These are phyloP conservation scores for Rhizoclosmatium globosum DNA, from an alignment of 192 early-diverging fungal species.

Conservation along the genomic window DNA sequence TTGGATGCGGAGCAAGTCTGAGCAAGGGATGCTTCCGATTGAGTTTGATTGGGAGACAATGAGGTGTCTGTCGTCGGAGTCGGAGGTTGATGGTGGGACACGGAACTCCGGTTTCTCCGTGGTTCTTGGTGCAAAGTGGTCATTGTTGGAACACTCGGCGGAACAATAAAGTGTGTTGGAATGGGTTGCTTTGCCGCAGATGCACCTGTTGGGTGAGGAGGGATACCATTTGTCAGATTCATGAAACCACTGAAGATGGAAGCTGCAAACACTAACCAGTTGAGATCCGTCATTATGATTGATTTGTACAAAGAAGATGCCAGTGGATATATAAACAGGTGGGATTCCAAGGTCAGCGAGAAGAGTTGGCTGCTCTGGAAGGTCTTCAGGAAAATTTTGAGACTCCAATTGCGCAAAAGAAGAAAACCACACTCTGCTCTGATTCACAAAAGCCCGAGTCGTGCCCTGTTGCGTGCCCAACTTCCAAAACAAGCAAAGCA, in stretches of 20 bases:
- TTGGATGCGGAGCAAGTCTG: neutral
- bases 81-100: neutral
- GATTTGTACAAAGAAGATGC: too few relatives aligned
- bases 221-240: neutral
- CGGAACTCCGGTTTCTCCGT: neutral
- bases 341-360: neutral
- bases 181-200: constrained; percentile 20
- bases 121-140: neutral
- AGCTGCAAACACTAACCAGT: neutral
- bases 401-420: neutral
- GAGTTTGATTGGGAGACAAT: neutral
- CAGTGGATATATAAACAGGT: neutral
- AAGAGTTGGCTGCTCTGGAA: neutral
- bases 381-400: neutral
- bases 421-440: neutral
- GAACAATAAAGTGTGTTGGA: constrained; percentile 3
- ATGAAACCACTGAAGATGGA: too few relatives aligned
- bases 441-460: too few relatives aligned
- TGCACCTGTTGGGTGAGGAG: neutral
- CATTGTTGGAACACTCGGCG: neutral
- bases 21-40: neutral
- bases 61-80: neutral
- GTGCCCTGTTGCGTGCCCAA: too few relatives aligned
- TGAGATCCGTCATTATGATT: neutral
- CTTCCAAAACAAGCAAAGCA: too few relatives aligned